Conservation (phyloP, 192 early-diverging fungal species). For the Coemansia sp. region DNA sequence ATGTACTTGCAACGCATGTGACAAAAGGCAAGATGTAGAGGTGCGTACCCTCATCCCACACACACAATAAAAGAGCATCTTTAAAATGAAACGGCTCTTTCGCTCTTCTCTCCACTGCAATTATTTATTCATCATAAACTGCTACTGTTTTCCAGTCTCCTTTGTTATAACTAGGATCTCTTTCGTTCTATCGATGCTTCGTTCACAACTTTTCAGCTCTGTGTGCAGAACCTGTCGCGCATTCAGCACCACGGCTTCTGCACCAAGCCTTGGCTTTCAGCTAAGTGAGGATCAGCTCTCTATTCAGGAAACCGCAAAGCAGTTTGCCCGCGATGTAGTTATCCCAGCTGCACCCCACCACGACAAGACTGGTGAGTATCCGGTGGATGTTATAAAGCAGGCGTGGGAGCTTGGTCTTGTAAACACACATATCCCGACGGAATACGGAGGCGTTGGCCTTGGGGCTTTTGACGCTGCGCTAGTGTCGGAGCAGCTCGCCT, state of each 20-base stretch:
- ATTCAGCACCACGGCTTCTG: conserved; percentile 27
- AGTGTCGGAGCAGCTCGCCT: conserved; percentile 90
- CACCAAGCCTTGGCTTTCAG: conserved; percentile 58
- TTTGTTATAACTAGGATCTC: neutral
- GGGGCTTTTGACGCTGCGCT: conserved; percentile 86
- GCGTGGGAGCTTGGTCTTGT: conserved; percentile 93
- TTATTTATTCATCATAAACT: conserved; percentile 1
- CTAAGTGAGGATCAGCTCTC: conserved; percentile 82
- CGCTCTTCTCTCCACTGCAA: neutral
- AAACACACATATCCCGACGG: conserved; percentile 85
- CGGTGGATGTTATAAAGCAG: conserved; percentile 76
- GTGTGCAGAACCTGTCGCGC: conserved; percentile 38
- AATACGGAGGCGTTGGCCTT: conserved; percentile 84
- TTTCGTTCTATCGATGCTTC: conserved; percentile 31
- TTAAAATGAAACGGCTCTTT: neutral
- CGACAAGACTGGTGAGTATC: conserved; percentile 93
- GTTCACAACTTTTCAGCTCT: conserved; percentile 17
- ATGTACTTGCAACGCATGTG: no score
- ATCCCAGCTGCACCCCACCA: conserved; percentile 91
- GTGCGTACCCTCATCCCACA: no score
- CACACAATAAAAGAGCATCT: no score
- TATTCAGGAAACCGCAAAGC: conserved; percentile 86
- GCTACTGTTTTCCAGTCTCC: neutral
- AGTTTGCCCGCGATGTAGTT: conserved; percentile 87
- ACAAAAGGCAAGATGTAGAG: no score